Conservation (phyloP, 352 stramenopile species). For the Aphanomyces euteiches region DNA sequence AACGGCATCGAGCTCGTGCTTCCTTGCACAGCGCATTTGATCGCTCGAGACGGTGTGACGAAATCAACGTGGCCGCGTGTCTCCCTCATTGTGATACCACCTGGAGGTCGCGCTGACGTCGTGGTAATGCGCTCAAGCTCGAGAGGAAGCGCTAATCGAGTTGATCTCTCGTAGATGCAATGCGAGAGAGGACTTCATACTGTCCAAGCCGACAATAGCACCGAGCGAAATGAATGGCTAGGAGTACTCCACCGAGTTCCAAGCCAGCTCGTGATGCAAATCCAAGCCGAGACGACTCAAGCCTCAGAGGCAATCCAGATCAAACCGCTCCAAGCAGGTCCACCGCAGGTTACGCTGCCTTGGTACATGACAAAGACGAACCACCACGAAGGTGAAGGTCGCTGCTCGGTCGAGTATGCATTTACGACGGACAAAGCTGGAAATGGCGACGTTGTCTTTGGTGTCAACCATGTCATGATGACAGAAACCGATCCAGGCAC, state of each 20-base stretch:
- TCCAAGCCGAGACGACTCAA: neutral
- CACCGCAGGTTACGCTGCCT: slow-evolving; percentile 37
- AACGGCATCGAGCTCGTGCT: slow-evolving; percentile 65
- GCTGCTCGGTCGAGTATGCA: slow-evolving; percentile 72
- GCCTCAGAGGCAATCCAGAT: slow-evolving; percentile 43
- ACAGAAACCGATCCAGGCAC: too few relatives aligned
- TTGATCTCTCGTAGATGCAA: slow-evolving; percentile 44
- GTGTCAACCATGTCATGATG: slow-evolving; percentile 19
- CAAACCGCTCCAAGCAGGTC: slow-evolving; percentile 34
- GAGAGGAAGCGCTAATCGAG: too few relatives aligned
- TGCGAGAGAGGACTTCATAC: slow-evolving; percentile 37
- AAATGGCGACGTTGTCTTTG: slow-evolving; percentile 9
- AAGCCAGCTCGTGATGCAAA: slow-evolving; percentile 54
- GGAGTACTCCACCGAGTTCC: slow-evolving; percentile 66
- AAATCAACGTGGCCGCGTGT: slow-evolving; percentile 43
- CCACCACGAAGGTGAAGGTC: slow-evolving; percentile 38
- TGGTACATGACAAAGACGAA: slow-evolving; percentile 53
- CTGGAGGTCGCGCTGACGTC: slow-evolving; percentile 62
- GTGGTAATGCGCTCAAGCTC: slow-evolving; percentile 35
- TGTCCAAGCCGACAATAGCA: slow-evolving; percentile 50
- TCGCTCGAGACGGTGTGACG: slow-evolving; percentile 73
- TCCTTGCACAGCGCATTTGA: slow-evolving; percentile 50
- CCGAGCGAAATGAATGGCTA: slow-evolving; percentile 53
- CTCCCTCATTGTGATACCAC: slow-evolving; percentile 55
- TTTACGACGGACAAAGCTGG: slow-evolving; percentile 31